Evolutionary conservation across 257 asterid species (phyloP), one percentile per base, ranked within the genome.

Genomic region (Plantago ovata): DNA sequence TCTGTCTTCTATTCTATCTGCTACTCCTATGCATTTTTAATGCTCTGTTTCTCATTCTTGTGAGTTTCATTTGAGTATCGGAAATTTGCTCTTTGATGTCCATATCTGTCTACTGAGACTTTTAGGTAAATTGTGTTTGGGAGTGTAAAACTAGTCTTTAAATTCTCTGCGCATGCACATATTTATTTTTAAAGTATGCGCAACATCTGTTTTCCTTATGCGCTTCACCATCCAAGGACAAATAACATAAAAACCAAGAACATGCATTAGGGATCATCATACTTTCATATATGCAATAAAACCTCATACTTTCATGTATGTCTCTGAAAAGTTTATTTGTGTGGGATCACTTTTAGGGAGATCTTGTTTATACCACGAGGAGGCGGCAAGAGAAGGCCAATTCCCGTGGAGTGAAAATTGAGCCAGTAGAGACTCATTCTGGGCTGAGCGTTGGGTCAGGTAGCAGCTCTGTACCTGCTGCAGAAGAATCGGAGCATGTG

Each of bases 371-470:
- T 52, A 79, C 74, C 32, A 64, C 64, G 72, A 76, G 72, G 71
- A 71, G 67, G 67, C 81, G 78, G 71, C 79, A 73, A 60, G 90
- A 74, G 79, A 75, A 61, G 81, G 49, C 72, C 67, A 69, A 61
- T 66, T 72, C 55, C 13, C 80, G 66, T 52, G 84, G 70, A 45
- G 75, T 72, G 65, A 68, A 57, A 67, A 73, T 71, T 54, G 77
- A 75, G 42, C 73, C 78, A 14, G 62, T 36, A 58, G 74, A 68
- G 63, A 73, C 53, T 65, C 75, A 81, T 55, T 49, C 1, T 52
- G 72, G 16, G 22, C 14, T 41, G 42, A 70, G 68, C 46, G 74
- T 65, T 13, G 75, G 45, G 61, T 63, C 13, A 6, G 67, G 39
- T 38, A 71, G 58, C 60, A 45, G 56, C 56, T 22, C 61, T 45